These are phyloP conservation scores for Diplodia mutila DNA, from an alignment of 2,329 filamentous ascomycete species.

Conservation along the genomic window DNA sequence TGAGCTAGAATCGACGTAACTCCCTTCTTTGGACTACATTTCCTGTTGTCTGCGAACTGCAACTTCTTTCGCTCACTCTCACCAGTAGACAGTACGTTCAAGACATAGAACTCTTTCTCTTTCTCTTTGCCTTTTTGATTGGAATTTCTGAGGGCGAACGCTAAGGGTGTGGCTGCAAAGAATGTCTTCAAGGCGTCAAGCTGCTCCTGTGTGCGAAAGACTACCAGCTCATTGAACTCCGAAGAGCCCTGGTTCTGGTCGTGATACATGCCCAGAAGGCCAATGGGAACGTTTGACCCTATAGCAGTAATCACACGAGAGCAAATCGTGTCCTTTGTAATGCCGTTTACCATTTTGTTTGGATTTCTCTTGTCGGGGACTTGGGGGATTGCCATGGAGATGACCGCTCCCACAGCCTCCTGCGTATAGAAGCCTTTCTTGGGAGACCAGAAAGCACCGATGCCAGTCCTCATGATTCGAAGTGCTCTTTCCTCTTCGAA, in stretches of 20 bases:
- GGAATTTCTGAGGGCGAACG: not conserved
- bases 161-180: not conserved
- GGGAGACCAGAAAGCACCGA: not conserved
- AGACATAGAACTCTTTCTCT: not conserved
- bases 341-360: not conserved
- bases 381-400: slow-evolving; percentile 3
- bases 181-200: not conserved
- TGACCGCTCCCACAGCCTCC: not conserved
- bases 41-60: slow-evolving; percentile 3
- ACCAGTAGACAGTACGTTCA: not conserved
- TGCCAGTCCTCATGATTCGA: not conserved
- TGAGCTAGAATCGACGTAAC: not conserved
- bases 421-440: not conserved
- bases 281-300: not conserved
- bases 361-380: not conserved
- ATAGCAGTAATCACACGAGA: not conserved
- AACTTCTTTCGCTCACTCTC: not conserved
- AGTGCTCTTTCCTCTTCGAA: not conserved
- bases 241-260: not conserved
- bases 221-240: slow-evolving; percentile 1
- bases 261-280: not conserved
- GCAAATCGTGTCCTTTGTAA: not conserved
- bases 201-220: slow-evolving; percentile 8
- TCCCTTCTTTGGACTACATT: not conserved
- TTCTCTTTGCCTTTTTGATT: not conserved